Percentiles rank a stretch among this genome's conserved stretches.
These are phyloP conservation scores for Gilbertella persicaria DNA, from an alignment of 371 early-diverging fungal genomes.

Conservation along the genomic window DNA sequence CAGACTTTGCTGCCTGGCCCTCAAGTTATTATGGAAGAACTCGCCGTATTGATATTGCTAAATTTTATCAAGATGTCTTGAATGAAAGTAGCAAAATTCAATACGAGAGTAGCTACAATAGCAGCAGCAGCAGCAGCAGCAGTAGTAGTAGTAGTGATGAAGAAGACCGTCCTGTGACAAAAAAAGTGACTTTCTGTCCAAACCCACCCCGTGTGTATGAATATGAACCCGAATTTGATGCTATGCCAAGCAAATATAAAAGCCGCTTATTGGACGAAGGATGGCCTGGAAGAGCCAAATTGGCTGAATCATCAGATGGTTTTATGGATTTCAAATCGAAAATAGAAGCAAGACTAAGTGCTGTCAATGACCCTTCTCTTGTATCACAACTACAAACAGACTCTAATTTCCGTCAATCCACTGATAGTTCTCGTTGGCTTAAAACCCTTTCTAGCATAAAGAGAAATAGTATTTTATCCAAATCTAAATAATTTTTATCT, in stretches of 20 bases:
- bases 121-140: slow-evolving; percentile 1
- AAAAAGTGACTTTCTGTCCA: slow-evolving; percentile 32
- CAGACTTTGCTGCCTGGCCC: slow-evolving; percentile 23
- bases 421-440: too few species aligned
- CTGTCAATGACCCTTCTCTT: slow-evolving; percentile 17
- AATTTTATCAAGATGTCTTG: slow-evolving; percentile 24
- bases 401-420: too few species aligned
- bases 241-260: not conserved
- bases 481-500: not conserved
- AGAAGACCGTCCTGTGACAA: not conserved
- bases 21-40: slow-evolving; percentile 20
- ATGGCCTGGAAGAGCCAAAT: slow-evolving; percentile 27
- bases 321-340: slow-evolving; percentile 30
- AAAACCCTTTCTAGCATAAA: not conserved
- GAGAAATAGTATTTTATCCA: not conserved
- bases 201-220: slow-evolving; percentile 38
- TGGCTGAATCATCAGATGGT: slow-evolving; percentile 14
- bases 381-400: too few species aligned
- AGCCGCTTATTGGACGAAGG: slow-evolving; percentile 19
- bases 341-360: slow-evolving; percentile 24
- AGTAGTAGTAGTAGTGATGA: not conserved
- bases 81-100: slow-evolving; percentile 1
- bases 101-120: not conserved
- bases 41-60: slow-evolving; percentile 21
- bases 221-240: slow-evolving; percentile 38